Percentiles rank a stretch among this genome's conserved stretches.
phyloP scores from a whole-genome alignment of 768 basidiomycete genomes.

The Auriscalpium vulgare region DNA sequence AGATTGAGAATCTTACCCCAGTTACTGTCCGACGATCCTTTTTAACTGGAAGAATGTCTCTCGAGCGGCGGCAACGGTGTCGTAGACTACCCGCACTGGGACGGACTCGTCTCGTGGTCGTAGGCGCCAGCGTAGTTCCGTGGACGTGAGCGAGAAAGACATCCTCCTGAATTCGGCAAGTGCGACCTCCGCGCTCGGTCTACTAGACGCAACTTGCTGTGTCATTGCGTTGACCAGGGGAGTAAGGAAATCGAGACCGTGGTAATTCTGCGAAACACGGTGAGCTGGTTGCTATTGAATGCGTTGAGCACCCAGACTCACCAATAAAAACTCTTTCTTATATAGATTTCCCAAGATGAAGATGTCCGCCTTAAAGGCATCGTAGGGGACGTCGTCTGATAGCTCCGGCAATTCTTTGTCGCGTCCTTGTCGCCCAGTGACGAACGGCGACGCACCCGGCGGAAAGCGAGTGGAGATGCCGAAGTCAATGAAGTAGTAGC shows the following conservation, averaged over 20 bases:
- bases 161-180: too few species aligned
- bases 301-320: neutral
- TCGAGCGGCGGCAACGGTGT: constrained; percentile 14
- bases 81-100: constrained; percentile 10
- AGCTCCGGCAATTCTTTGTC: constrained; percentile 21
- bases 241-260: neutral
- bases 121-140: constrained; percentile 7
- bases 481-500: constrained; percentile 33
- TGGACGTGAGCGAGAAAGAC: too few species aligned
- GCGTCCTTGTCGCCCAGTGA: constrained; percentile 13
- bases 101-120: constrained; percentile 4
- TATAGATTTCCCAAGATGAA: constrained; percentile 20
- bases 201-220: too few species aligned
- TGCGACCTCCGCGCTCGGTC: too few species aligned
- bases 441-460: constrained; percentile 6
- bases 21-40: neutral
- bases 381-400: constrained; percentile 12
- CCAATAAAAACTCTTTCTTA: constrained; percentile 13
- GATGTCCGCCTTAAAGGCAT: constrained; percentile 21
- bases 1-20: too few species aligned
- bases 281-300: neutral
- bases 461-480: constrained; percentile 19
- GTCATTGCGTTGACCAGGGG: too few species aligned
- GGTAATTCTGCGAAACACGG: neutral
- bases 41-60: constrained; percentile 6